Evolutionary conservation across 257 asterid species (phyloP), one percentile per base, ranked within the genome.

Genomic region (Plectranthus barbatus): DNA sequence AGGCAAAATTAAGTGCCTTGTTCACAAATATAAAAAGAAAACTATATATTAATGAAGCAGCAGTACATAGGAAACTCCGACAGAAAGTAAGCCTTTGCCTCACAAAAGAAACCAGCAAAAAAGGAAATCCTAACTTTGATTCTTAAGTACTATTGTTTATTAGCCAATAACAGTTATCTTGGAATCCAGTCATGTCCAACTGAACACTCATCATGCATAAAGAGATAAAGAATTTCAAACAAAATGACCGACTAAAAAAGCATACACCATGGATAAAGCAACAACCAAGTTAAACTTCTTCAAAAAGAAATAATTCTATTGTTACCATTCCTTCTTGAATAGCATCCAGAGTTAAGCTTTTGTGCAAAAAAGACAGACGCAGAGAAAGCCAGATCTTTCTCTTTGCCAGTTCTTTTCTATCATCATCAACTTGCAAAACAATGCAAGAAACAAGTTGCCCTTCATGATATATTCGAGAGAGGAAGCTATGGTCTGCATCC

Each of bases 321-420:
- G 24, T 2, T 79, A 93, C 99, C 96, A 90, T 93, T 81, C 96
- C 96, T 74, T 90, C 97, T 70, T 93, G 99, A 77, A 90, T 75
- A 72, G 79, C 70, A 74, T 93, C 97, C 68, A 84, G 56, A 31
- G 88, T 80, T 45, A 87, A 76, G 72, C 86, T 83, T 74, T 81
- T 90, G 74, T 87, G 87, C 77, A 90, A 78, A 67, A 77, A 63
- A 49, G 96, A 77, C 26, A 90, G 94, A 15, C 88, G 87, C 47
- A 90, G 60, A 75, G 99, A 93, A 12, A 93, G 97, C 97, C 99
- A 90, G 61, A 93, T 87, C 81, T 89, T 90, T 67, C 88, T 74
- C 64, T 84, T 90, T 29, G 90, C 74, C n/a, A 67, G 62, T 62
- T 90, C 99, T 61, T 90, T 90, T 72, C 72, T 87, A 70, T 90